These are phyloP conservation scores for Didymella exigua DNA, from an alignment of 2,329 filamentous ascomycete genomes.

Conservation along the genomic window DNA sequence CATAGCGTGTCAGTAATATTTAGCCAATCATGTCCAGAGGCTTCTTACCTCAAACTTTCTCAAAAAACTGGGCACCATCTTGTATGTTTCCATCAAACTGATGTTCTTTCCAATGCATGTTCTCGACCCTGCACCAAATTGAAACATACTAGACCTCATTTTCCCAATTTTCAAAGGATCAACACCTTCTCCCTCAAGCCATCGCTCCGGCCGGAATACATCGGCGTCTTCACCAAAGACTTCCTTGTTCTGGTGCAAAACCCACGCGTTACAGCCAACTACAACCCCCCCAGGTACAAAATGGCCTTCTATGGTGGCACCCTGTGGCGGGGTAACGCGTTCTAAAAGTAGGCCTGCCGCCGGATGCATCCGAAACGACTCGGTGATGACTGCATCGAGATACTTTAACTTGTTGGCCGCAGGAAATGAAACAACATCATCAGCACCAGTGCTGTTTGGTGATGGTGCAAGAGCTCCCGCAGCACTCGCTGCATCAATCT, in stretches of 20 bases:
- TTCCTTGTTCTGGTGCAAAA: not conserved
- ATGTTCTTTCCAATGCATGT: not conserved
- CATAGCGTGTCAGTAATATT: too few relatives aligned
- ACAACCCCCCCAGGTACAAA: not conserved
- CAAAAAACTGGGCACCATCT: not conserved
- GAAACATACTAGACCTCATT: too few relatives aligned
- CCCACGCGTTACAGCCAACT: not conserved
- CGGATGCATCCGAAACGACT: not conserved
- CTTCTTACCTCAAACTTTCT: too few relatives aligned
- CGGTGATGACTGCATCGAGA: not conserved
- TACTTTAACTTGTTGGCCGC: not conserved
- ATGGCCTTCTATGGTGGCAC: not conserved
- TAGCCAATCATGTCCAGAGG: too few relatives aligned
- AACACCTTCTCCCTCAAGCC: not conserved
- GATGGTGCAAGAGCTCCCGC: too few relatives aligned
- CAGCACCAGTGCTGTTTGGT: too few relatives aligned
- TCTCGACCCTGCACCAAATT: not conserved
- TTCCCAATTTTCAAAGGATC: too few relatives aligned
- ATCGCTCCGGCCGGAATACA: not conserved
- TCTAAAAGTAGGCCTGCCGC: not conserved
- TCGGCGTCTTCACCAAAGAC: not conserved
- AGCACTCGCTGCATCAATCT: not conserved
- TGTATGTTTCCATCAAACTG: not conserved
- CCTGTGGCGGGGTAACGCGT: not conserved
- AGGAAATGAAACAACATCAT: not conserved